These are phyloP conservation scores for Zoysia pacifica DNA, from an alignment of 176 grass and related monocot species.

Conservation along the genomic window DNA sequence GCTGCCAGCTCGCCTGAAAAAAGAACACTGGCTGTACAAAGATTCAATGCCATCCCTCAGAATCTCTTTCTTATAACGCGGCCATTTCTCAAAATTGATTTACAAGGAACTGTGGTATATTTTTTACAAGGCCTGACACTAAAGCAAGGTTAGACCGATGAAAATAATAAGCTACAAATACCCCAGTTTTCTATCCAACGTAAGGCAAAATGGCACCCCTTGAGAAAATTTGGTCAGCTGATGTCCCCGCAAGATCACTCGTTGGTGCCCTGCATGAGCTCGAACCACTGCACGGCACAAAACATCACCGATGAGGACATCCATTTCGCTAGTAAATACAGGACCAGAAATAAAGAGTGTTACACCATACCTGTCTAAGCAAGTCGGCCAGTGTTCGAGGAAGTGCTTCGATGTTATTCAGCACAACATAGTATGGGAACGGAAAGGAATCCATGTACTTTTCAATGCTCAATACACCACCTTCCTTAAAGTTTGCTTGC, in stretches of 20 bases:
- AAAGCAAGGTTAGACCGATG: background rate
- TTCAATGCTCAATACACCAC: slow-evolving; percentile 30
- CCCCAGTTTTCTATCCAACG: slow-evolving; percentile 10
- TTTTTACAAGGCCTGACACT: slow-evolving; percentile 27
- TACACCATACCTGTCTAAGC: slow-evolving; percentile 77
- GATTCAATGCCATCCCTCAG: too few relatives aligned
- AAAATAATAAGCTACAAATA: background rate
- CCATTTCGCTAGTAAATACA: background rate
- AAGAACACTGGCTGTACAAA: too few relatives aligned
- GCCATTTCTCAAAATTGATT: slow-evolving; percentile 1
- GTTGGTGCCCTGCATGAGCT: slow-evolving; percentile 74
- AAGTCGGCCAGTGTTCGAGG: slow-evolving; percentile 88
- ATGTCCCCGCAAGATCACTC: slow-evolving; percentile 45
- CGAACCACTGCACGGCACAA: slow-evolving; percentile 81
- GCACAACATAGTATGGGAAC: slow-evolving; percentile 83
- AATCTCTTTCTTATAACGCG: too few relatives aligned
- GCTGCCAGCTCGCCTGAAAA: background rate
- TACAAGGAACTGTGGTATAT: slow-evolving; percentile 30
- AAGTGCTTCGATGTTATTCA: slow-evolving; percentile 84
- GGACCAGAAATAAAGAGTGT: background rate
- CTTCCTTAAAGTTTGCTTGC: slow-evolving; percentile 64
- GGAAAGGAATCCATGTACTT: slow-evolving; percentile 87
- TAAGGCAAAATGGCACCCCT: background rate
- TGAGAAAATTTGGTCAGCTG: background rate
- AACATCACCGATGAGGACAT: slow-evolving; percentile 20